Percentiles rank a stretch among this genome's conserved stretches.
phyloP scores from a whole-genome alignment of 1,284 basidiomycete genomes.

The Fomes fomentarius region DNA sequence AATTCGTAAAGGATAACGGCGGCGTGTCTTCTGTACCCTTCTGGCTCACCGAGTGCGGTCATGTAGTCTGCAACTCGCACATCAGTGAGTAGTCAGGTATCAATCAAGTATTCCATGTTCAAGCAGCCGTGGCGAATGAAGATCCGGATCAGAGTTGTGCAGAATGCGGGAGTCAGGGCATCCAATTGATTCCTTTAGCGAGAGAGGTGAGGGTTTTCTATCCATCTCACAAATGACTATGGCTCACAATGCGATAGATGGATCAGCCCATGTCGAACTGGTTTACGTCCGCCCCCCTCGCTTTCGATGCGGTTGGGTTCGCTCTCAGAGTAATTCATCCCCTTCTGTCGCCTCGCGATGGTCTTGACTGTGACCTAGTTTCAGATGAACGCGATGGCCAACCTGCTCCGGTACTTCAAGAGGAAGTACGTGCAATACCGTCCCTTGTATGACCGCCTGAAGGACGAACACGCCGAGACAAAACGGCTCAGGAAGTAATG shows the following conservation, averaged over 20 bases:
- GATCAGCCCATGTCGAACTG: slow-evolving; percentile 77
- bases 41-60: slow-evolving; percentile 84
- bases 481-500: slow-evolving; percentile 56
- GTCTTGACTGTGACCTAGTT: slow-evolving; percentile 48
- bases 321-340: slow-evolving; percentile 59
- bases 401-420: slow-evolving; percentile 64
- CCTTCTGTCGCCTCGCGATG: neutral
- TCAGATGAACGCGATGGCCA: slow-evolving; percentile 74
- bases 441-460: slow-evolving; percentile 49
- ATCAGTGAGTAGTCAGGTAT: slow-evolving; percentile 56
- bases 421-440: slow-evolving; percentile 56
- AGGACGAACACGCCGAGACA: slow-evolving; percentile 42
- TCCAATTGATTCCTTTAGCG: slow-evolving; percentile 73
- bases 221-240: neutral
- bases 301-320: slow-evolving; percentile 63
- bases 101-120: neutral
- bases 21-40: slow-evolving; percentile 66
- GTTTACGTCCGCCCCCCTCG: slow-evolving; percentile 66
- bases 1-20: slow-evolving; percentile 52
- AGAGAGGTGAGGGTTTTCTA: slow-evolving; percentile 54
- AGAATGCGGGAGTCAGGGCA: slow-evolving; percentile 61
- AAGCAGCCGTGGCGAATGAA: slow-evolving; percentile 29
- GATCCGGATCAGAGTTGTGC: slow-evolving; percentile 73
- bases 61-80: slow-evolving; percentile 81
- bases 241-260: slow-evolving; percentile 48